Conservation (phyloP, 352 stramenopile species). For the Phytopythium ostracodes region DNA sequence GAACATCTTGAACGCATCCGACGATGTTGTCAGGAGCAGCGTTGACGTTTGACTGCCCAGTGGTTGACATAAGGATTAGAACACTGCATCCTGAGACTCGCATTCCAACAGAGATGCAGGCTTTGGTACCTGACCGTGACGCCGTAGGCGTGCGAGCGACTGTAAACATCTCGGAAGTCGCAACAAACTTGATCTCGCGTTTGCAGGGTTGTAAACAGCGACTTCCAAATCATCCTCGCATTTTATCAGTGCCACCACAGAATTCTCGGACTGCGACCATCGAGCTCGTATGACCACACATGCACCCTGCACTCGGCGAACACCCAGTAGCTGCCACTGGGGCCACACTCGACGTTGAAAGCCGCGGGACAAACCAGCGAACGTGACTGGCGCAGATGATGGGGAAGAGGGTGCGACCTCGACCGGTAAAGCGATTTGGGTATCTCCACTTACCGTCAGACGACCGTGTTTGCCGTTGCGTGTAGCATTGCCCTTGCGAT, state of each 20-base stretch:
- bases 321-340: constrained; percentile 11
- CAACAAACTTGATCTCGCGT: background rate
- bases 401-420: background rate
- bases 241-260: constrained; percentile 9
- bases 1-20: background rate
- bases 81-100: background rate
- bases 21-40: background rate
- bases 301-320: constrained; percentile 9
- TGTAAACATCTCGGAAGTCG: background rate
- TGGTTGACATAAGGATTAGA: background rate
- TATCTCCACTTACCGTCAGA: background rate
- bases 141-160: background rate
- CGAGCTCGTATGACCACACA: constrained; percentile 13
- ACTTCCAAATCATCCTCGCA: constrained; percentile 16
- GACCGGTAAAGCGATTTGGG: background rate
- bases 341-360: constrained; percentile 15
- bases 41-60: background rate
- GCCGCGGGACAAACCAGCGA: constrained; percentile 1
- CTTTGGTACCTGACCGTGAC: background rate
- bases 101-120: background rate
- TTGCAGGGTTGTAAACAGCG: constrained; percentile 12
- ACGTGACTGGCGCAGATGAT: background rate
- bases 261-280: background rate
- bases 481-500: constrained; percentile 1
- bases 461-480: background rate